Conservation (phyloP, 2,329 filamentous ascomycete species). For the Epichloe elymi region DNA sequence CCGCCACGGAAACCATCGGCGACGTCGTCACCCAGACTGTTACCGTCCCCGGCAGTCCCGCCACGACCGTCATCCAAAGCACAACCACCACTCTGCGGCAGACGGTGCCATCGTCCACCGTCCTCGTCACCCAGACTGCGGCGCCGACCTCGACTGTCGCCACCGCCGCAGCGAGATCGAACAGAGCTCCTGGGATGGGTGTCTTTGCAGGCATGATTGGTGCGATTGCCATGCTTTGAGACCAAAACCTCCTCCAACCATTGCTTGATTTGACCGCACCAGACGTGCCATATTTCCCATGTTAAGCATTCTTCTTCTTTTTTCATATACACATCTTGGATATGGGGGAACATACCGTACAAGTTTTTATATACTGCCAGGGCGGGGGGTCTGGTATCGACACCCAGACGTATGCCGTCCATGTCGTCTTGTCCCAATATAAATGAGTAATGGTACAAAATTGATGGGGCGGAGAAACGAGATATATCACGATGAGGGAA, state of each 20-base stretch:
- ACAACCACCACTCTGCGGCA: conserved; percentile 23
- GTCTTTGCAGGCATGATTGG: conserved; percentile 10
- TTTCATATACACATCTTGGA: not conserved
- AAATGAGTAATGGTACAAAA: not conserved
- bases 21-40: conserved; percentile 30
- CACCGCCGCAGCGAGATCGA: conserved; percentile 11
- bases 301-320: not conserved
- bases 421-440: not conserved
- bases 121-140: conserved; percentile 7
- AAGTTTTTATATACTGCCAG: not conserved
- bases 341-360: not conserved
- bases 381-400: too few species aligned
- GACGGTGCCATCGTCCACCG: conserved; percentile 12
- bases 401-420: not conserved
- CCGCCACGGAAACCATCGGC: conserved; percentile 27
- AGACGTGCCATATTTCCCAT: not conserved
- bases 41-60: conserved; percentile 21
- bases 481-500: not conserved
- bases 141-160: conserved; percentile 12
- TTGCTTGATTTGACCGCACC: not conserved
- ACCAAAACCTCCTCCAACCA: not conserved
- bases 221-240: conserved; percentile 7
- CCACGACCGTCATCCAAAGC: conserved; percentile 23
- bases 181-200: conserved; percentile 22
- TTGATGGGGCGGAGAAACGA: not conserved